A percentile compares a stretch with the other conserved stretches of the same genome.
phyloP scores from a whole-genome alignment of 2,329 filamentous ascomycete genomes.

The Phyllosticta citribraziliensis region DNA sequence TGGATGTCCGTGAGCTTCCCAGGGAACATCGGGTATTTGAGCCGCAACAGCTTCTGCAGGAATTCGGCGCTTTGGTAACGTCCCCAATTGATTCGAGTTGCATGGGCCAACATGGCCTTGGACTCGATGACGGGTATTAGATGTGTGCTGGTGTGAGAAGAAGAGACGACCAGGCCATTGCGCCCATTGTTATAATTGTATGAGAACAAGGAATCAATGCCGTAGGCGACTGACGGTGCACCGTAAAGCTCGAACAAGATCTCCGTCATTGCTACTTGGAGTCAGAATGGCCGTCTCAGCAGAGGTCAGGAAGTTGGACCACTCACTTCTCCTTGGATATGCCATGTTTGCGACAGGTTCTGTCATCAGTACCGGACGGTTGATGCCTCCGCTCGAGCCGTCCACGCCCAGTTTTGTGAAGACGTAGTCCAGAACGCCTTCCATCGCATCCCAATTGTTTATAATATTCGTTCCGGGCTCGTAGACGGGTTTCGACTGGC shows the following conservation, averaged over 20 bases:
- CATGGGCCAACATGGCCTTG: slow-evolving; percentile 74
- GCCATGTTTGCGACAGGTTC: slow-evolving; percentile 85
- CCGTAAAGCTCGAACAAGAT: slow-evolving; percentile 94
- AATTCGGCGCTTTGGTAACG: slow-evolving; percentile 86
- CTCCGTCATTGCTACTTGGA: slow-evolving; percentile 80
- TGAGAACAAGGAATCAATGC: slow-evolving; percentile 93
- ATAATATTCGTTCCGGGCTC: slow-evolving; percentile 85
- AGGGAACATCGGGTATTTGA: slow-evolving; percentile 87
- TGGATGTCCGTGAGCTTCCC: slow-evolving; percentile 80
- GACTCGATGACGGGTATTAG: slow-evolving; percentile 85
- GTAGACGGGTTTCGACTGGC: slow-evolving; percentile 84
- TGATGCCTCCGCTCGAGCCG: slow-evolving; percentile 60
- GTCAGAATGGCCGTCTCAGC: slow-evolving; percentile 16
- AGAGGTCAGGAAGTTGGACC: not conserved
- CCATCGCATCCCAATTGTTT: slow-evolving; percentile 97
- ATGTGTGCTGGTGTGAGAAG: slow-evolving; percentile 88
- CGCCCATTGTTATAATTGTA: slow-evolving; percentile 85
- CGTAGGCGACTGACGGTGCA: slow-evolving; percentile 81
- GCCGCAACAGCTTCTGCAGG: slow-evolving; percentile 72
- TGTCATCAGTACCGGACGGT: slow-evolving; percentile 86
- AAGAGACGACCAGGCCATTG: slow-evolving; percentile 81
- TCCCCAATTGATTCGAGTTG: slow-evolving; percentile 89
- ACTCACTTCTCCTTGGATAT: slow-evolving; percentile 78
- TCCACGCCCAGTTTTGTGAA: slow-evolving; percentile 92
- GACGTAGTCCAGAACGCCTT: slow-evolving; percentile 85